Base-by-base conservation (phyloP, 257 asterid species). In the Plantago major region DNA sequence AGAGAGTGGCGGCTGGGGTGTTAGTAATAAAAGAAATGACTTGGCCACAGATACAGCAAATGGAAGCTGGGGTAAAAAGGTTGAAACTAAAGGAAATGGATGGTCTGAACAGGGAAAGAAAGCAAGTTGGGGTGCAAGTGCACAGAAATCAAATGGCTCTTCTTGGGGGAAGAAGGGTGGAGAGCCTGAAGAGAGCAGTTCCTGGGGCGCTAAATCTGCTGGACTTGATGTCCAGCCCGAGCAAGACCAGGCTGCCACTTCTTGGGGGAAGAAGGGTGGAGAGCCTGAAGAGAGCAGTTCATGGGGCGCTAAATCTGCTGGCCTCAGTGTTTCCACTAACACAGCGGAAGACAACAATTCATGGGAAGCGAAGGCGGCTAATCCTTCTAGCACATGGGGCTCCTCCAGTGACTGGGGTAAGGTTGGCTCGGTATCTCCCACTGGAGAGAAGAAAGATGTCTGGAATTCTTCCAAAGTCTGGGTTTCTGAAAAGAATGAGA, bases 321-420 rank as follows among this genome's bases (percentile, higher is more conserved):
- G 16, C 37, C 58, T 22, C 9, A 19, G 38, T 52, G 40, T 52
- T 22, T 22, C 26, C 26, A 22, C 38, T 14, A 18, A 40, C 16
- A n/a, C 60, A 28, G 60, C 46, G 28, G 60, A 44, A 0, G 46
- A 55, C 0, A 55, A 7, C 13, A 55, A 42, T n/a, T 10, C 45
- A 14, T 37, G 60, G 60, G 60, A 37, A 55, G 78, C 60, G 38
- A 67, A 64, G 66, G 65, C 67, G 38, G n/a, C 80, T 12, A 68
- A 67, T 68, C 46, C 79, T 62, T 70, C 74, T 30, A 55, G 42
- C 18, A n/a, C 74, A 30, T 82, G 83, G 83, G 78, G 78, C 13
- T 51, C 88, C 37, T 57, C 85, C 22, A 76, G 57, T 49, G 81
- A 76, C 44, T 74, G 81, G 87, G 55, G 62, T 37, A 81, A 76